These are phyloP conservation scores for Eucalyptus tenuipes DNA, from an alignment of 345 rosid species.

Conservation along the genomic window DNA sequence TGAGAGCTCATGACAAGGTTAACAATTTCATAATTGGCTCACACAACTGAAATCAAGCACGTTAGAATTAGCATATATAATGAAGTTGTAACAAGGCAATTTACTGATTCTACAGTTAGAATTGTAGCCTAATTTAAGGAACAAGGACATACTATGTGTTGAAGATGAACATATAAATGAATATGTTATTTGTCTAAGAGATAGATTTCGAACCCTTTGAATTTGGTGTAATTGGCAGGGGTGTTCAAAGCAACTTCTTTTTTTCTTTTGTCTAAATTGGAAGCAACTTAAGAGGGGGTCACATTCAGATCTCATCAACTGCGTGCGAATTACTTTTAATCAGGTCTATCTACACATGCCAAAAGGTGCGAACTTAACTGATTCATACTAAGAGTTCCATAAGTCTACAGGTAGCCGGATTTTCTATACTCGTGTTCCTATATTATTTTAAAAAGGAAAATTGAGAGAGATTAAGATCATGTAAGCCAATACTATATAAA, in stretches of 20 bases:
- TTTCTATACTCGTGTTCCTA: not conserved
- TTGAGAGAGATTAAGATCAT: not conserved
- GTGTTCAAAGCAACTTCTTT: not conserved
- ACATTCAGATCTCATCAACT: not conserved
- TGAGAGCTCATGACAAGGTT: too few relatives aligned
- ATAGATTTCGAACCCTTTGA: not conserved
- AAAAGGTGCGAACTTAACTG: not conserved
- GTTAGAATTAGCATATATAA: not conserved
- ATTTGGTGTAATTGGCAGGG: not conserved
- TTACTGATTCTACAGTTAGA: not conserved
- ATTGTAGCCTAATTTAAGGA: not conserved
- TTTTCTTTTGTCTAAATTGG: not conserved
- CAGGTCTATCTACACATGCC: not conserved
- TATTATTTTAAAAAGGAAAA: not conserved
- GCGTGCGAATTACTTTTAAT: not conserved
- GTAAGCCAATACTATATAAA: not conserved
- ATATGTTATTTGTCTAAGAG: not conserved
- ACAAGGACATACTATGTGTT: not conserved
- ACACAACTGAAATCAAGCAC: not conserved
- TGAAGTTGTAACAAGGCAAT: not conserved
- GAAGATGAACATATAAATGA: not conserved
- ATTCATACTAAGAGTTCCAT: not conserved
- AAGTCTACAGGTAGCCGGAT: not conserved
- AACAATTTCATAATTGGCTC: not conserved
- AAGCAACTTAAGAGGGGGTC: not conserved